Evolutionary conservation across 2,329 filamentous ascomycete genomes (phyloP), one percentile per base, ranked within the genome.

Genomic region (Pseudodiploospora longispora): DNA sequence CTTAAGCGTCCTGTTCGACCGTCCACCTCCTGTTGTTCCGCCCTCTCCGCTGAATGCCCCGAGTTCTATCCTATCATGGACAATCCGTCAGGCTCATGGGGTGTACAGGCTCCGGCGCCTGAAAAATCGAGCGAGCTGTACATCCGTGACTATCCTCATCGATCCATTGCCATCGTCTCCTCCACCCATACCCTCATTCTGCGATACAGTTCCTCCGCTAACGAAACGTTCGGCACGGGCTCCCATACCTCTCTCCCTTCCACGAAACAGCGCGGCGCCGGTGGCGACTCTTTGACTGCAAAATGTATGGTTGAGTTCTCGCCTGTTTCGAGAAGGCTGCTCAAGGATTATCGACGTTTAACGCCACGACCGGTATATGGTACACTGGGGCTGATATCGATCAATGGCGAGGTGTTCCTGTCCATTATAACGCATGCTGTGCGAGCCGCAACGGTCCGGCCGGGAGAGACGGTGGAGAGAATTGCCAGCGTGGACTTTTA

Each of bases 401-500:
- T 95, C 50, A 80, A 82, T 50, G 76, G 80, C 47, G 88, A 96
- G 68, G 83, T 96, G 10, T 97, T 97, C 61, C 71, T 97, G 10
- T 93, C 89, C 49, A 85, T 96, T 46, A 86, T 97, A 42, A 94
- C 86, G 29, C 80, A 82, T 38, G 85, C 87, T 33, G 76, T 79
- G 19, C 80, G 83, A 49, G 88, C 90, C 5, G 91, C 90, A 10
- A 88, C 80, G 1, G 76, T 96, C 39, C 76, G 89, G 39, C 89
- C 89, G 0, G 87, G 87, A 38, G 91, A 97, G 71, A 91, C 85
- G 4, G 83, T 96, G 27, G 86, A 93, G 66, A 82, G 83, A 62
- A 97, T 97, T 55, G 76, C 82, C 48, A 81, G 78, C 19, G 91
- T 96, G 47, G 87, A 93, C 52, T 97, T 97, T 62, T 87, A 95